A percentile compares a stretch with the other conserved stretches of the same genome.
phyloP scores from a whole-genome alignment of 352 stramenopile genomes.

The Phytophthora citrophthora region DNA sequence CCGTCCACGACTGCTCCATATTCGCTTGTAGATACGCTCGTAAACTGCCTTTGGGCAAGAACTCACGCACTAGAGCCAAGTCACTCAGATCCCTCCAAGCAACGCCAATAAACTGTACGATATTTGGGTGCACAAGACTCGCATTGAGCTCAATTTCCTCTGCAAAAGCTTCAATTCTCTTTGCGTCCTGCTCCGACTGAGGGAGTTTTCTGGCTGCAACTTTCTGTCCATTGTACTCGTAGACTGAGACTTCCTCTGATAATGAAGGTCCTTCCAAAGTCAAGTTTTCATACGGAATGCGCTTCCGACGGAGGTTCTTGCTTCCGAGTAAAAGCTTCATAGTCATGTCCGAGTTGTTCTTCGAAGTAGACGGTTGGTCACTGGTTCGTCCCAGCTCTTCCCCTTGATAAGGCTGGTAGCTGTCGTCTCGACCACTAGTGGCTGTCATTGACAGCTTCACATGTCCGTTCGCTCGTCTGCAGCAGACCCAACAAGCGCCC shows the following conservation, averaged over 20 bases:
- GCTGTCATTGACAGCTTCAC: not conserved
- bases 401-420: not conserved
- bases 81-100: conserved; percentile 52
- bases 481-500: not conserved
- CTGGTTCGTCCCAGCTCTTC: no score
- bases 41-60: conserved; percentile 43
- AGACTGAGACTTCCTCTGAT: conserved; percentile 54
- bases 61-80: conserved; percentile 49
- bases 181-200: conserved; percentile 22
- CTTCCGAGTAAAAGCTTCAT: conserved; percentile 24
- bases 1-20: conserved; percentile 33
- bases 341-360: conserved; percentile 12
- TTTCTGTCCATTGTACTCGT: conserved; percentile 27
- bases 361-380: conserved; percentile 14
- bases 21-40: conserved; percentile 38
- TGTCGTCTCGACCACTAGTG: conserved; percentile 1
- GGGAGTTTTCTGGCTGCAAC: conserved; percentile 50
- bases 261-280: conserved; percentile 25
- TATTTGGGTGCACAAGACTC: conserved; percentile 36
- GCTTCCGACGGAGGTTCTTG: conserved; percentile 37
- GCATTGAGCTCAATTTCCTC: conserved; percentile 44
- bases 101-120: conserved; percentile 45
- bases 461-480: not conserved
- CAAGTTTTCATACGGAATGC: conserved; percentile 27
- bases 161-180: conserved; percentile 39